Evolutionary conservation across 2,329 filamentous ascomycete genomes (phyloP).

Genomic region (Capronia coronata): DNA sequence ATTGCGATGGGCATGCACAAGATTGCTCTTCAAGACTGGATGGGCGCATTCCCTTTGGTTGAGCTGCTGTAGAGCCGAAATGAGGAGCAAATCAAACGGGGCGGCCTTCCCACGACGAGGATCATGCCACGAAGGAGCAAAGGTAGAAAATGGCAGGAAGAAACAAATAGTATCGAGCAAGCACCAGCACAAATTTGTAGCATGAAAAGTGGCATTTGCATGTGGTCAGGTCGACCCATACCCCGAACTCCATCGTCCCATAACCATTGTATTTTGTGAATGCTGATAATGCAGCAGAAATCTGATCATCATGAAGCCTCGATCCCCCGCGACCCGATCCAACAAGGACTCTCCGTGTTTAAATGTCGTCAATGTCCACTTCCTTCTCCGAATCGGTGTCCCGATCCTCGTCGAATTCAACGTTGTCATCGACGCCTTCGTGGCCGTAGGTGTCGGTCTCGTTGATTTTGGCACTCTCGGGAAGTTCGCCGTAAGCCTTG

Average conservation of each 20-base stretch:
- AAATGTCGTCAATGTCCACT: slow-evolving; percentile 94
- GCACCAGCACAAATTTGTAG: background rate
- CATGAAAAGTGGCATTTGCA: slow-evolving; percentile 2
- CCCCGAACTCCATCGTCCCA: slow-evolving; percentile 9
- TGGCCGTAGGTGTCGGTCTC: slow-evolving; percentile 93
- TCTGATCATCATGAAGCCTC: slow-evolving; percentile 5
- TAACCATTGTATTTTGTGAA: slow-evolving; percentile 11
- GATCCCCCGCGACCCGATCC: background rate
- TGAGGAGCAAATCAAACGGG: too few relatives aligned
- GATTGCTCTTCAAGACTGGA: too few relatives aligned
- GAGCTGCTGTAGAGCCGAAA: too few relatives aligned
- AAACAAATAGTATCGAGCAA: background rate
- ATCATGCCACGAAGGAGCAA: background rate
- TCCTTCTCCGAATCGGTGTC: slow-evolving; percentile 55
- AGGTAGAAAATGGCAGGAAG: background rate
- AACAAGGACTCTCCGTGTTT: slow-evolving; percentile 34
- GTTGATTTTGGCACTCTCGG: slow-evolving; percentile 99
- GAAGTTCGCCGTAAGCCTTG: slow-evolving; percentile 95
- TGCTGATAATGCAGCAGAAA: slow-evolving; percentile 8
- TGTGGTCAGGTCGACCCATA: background rate
- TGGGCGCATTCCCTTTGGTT: too few relatives aligned
- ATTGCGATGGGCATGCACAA: too few relatives aligned
- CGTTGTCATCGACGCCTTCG: slow-evolving; percentile 91
- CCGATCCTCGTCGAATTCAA: slow-evolving; percentile 96
- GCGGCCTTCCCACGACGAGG: background rate